Evolutionary conservation across 768 basidiomycete species (phyloP).

Genomic region (Dioszegia aurantiaca): DNA sequence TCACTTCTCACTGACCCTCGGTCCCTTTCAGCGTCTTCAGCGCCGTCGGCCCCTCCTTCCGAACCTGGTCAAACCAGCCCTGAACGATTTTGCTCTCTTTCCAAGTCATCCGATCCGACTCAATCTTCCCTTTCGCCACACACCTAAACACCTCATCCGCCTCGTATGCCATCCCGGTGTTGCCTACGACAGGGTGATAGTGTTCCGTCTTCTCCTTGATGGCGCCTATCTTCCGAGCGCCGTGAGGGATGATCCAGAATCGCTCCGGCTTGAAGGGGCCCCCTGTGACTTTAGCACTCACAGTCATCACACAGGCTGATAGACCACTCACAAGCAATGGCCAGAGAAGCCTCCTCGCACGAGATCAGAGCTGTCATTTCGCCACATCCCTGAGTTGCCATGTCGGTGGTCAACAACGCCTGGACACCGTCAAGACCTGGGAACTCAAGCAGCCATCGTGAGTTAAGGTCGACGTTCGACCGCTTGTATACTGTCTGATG

Average conservation of each 20-base stretch:
- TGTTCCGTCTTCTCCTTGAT: conserved; percentile 63
- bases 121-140: conserved; percentile 66
- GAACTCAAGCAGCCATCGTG: conserved; percentile 72
- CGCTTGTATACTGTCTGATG: conserved; percentile 73
- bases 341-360: conserved; percentile 70
- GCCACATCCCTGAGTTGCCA: conserved; percentile 23
- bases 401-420: conserved; percentile 53
- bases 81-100: conserved; percentile 77
- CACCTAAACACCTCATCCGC: conserved; percentile 84
- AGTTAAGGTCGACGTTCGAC: conserved; percentile 75
- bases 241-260: conserved; percentile 38
- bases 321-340: conserved; percentile 55
- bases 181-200: conserved; percentile 46
- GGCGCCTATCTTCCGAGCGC: conserved; percentile 43
- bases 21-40: conserved; percentile 52
- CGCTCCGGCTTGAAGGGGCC: conserved; percentile 31
- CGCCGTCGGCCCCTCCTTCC: conserved; percentile 63
- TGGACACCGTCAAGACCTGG: conserved; percentile 56
- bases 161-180: conserved; percentile 78
- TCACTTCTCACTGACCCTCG: conserved; percentile 2
- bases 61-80: conserved; percentile 79
- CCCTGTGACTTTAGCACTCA: conserved; percentile 19
- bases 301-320: too few species aligned
- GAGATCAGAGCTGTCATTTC: conserved; percentile 58
- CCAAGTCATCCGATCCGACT: conserved; percentile 73